A percentile compares a stretch with the other conserved stretches of the same genome.
phyloP scores from a whole-genome alignment of 192 early-diverging fungal genomes.

The Coemansia sp. region DNA sequence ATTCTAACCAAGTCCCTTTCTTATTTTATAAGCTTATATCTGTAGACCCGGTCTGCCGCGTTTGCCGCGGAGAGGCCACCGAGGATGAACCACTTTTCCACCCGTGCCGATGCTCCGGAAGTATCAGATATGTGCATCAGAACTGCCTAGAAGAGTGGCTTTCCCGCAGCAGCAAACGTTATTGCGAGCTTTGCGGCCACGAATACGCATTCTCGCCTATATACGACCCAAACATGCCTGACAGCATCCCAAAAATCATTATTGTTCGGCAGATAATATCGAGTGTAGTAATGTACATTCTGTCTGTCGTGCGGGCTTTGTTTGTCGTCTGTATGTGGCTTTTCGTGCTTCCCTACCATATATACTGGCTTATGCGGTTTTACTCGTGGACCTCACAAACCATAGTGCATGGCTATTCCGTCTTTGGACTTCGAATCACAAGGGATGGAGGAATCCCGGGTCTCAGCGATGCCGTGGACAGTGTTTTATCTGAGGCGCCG shows the following conservation, averaged over 20 bases:
- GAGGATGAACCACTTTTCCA: constrained; percentile 83
- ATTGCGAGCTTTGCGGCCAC: constrained; percentile 91
- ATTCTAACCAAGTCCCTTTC: constrained; percentile 1
- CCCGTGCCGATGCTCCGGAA: constrained; percentile 96
- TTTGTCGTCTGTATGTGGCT: constrained; percentile 78
- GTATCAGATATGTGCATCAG: constrained; percentile 95
- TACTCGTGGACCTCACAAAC: constrained; percentile 80
- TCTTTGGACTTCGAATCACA: constrained; percentile 16
- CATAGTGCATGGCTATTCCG: background rate
- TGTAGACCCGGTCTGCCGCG: constrained; percentile 75
- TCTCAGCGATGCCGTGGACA: background rate
- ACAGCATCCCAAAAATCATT: constrained; percentile 61
- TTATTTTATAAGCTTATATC: background rate
- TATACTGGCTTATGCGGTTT: constrained; percentile 82
- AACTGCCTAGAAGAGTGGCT: constrained; percentile 86
- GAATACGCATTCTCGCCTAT: constrained; percentile 82
- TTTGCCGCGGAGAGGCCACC: constrained; percentile 76
- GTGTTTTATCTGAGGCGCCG: background rate
- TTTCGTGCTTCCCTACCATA: constrained; percentile 75
- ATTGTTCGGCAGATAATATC: constrained; percentile 59
- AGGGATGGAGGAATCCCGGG: background rate
- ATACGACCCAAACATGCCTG: constrained; percentile 73
- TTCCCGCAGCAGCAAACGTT: constrained; percentile 68
- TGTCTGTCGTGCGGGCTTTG: constrained; percentile 57
- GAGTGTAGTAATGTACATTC: constrained; percentile 47